Evolutionary conservation across 2,329 filamentous ascomycete genomes (phyloP), one percentile per base, ranked within the genome.

Genomic region (Alternaria hordeiaustralica): DNA sequence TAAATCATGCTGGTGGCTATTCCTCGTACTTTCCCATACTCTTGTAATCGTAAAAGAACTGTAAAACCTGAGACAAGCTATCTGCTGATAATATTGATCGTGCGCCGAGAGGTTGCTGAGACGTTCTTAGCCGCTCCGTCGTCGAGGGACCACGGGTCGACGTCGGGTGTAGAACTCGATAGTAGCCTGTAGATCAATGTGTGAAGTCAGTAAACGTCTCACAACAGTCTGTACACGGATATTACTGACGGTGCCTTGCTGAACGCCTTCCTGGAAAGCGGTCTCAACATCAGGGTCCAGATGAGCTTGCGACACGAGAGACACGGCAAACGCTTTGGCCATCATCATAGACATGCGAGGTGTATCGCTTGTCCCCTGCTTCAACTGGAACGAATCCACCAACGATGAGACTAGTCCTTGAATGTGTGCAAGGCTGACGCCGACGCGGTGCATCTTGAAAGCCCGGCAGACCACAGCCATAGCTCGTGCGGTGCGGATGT

Each of bases 261-360:
- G 21, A 0, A 68, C 13, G 0, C 67, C 67, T 0, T 58, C 13
- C 3, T 55, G 18, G 18, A 71, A 71, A 0, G 67, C 60, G 0
- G 13, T 13, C 49, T 62, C 63, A 1, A 70, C 30, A 0, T 58
- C 33, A 28, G 26, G 26, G 26, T 28, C 26, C 26, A 28, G 9
- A n/a, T 54, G 49, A 5, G 4, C 13, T 4, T 51, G 41, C 3
- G 56, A 28, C 3, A 30, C 36, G 1, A 70, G 23, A 2, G 61
- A 41, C 0, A 36, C 33, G 1, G 70, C 66, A 18, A 72, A 71
- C 0, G 60, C 21, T 2, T 15, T 21, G 0, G 69, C 55, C 1
- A 70, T 45, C 33, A 41, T 9, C 15, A 9, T 10, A 2, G 15
- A n/a, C 33, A 41, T 41, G 33, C 8, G 33, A 5, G 33, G 33